Base-by-base conservation (phyloP, 768 basidiomycete genomes). In the Fomitopsis pulvina region DNA sequence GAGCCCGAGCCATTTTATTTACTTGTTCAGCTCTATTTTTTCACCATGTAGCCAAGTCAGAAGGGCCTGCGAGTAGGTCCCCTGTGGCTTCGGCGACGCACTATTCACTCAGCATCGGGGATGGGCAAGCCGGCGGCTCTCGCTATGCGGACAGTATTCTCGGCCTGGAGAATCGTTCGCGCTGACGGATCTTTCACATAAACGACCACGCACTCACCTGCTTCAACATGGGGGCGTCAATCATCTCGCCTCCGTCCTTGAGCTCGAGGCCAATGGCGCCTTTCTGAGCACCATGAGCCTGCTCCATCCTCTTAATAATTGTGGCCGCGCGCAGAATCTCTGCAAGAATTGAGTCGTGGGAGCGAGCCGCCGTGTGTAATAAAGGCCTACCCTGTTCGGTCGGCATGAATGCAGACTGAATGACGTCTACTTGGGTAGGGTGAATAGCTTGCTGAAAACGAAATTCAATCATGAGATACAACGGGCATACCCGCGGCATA, bases 171-270 rank as follows among this genome's bases (percentile, higher is more conserved):
- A 43, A 10, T 27, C 20, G 22, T 26, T 26, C 16, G 10, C 27
- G 40, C 34, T 14, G 24, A 53, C 37, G 48, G 38, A 30, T 24
- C 43, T 44, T 54, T 27, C 25, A 41, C 55, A 30, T 41, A 38
- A 37, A 30, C 38, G 14, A 26, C 27, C 21, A 28, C n/a, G 12
- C 30, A 29, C 66, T 50, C 51, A 79, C 84, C 76, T 89, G 88
- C 63, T 88, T 87, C 38, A 94, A 70, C 85, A 95, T 91, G 0
- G 92, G 92, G 7, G 87, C 87, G 64, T 95, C 92, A 29, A 94
- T 85, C 92, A 94, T 93, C 60, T 85, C 81, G 14, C 72, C 66
- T 2, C 74, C 73, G 38, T 71, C 75, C 20, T 71, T 68, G 34
- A 73, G 62, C 41, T 85, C 83, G 22, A 92, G 69, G 0, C 89